These are phyloP conservation scores for Ampelomyces quisqualis DNA, from an alignment of 2,329 filamentous ascomycete species.

Conservation along the genomic window DNA sequence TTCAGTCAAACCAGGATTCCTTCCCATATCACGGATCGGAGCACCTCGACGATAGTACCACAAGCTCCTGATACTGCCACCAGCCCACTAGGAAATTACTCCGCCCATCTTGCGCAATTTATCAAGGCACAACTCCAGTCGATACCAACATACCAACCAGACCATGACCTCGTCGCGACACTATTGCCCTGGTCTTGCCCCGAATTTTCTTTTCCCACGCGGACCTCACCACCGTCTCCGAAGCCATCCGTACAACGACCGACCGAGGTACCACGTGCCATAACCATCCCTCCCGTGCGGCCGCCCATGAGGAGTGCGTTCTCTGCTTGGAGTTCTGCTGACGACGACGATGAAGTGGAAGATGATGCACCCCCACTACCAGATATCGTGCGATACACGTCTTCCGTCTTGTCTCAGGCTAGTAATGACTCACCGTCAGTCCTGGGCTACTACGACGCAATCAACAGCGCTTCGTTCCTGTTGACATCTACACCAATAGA, in stretches of 20 bases:
- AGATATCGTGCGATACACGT: constrained; percentile 8
- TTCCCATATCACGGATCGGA: constrained; percentile 35
- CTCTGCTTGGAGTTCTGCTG: constrained; percentile 42
- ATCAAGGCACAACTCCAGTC: constrained; percentile 38
- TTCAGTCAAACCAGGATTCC: constrained; percentile 28
- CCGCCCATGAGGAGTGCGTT: constrained; percentile 39
- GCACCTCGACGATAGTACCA: constrained; percentile 32
- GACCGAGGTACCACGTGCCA: constrained; percentile 23
- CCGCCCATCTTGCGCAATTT: constrained; percentile 41
- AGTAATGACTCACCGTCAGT: constrained; percentile 34
- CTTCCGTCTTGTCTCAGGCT: constrained; percentile 11
- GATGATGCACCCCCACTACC: constrained; percentile 27
- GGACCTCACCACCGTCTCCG: constrained; percentile 25
- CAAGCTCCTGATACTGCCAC: constrained; percentile 8
- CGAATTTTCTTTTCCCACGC: constrained; percentile 26
- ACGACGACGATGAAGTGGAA: constrained; percentile 34
- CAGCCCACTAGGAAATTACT: constrained; percentile 36
- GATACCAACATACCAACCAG: constrained; percentile 34
- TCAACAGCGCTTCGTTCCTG: constrained; percentile 31
- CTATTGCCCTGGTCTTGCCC: constrained; percentile 36
- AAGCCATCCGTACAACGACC: constrained; percentile 17
- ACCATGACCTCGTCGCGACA: constrained; percentile 18
- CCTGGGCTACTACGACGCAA: constrained; percentile 33
- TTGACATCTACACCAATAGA: constrained; percentile 35
- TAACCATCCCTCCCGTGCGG: constrained; percentile 35